Conservation (phyloP, 83 land plant genomes). For the Diphasiastrum complanatum region DNA sequence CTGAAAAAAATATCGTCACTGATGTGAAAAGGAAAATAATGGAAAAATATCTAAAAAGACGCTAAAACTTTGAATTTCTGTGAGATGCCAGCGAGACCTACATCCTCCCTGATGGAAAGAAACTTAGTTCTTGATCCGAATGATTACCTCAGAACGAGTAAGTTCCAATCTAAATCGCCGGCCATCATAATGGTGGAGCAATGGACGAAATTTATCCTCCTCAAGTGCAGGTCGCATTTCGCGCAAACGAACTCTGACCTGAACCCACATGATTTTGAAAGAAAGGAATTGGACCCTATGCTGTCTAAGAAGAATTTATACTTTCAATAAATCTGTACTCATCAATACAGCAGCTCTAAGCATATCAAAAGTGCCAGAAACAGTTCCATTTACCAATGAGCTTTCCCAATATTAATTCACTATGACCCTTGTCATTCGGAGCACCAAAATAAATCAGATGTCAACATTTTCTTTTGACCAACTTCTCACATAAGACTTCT, state of each 20-base stretch:
- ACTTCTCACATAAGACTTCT: too few species aligned
- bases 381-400: too few species aligned
- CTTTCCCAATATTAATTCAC: too few species aligned
- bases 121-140: not conserved
- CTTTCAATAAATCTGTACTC: too few species aligned
- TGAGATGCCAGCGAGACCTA: not conserved
- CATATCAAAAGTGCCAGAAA: too few species aligned
- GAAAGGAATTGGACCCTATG: too few species aligned
- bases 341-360: too few species aligned
- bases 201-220: constrained; percentile 30
- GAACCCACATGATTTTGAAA: too few species aligned
- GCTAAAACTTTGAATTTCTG: not conserved
- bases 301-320: too few species aligned
- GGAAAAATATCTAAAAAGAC: not conserved
- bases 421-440: too few species aligned
- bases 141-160: constrained; percentile 24
- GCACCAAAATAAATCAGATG: too few species aligned
- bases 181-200: constrained; percentile 27
- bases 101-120: not conserved
- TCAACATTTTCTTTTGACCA: too few species aligned
- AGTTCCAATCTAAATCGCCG: constrained; percentile 32
- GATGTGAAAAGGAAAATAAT: not conserved
- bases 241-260: constrained; percentile 32
- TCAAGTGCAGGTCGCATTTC: constrained; percentile 28
- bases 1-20: constrained; percentile 13